Base-by-base conservation (phyloP, 116 monocot genomes). In the Trichopus zeylanicus region DNA sequence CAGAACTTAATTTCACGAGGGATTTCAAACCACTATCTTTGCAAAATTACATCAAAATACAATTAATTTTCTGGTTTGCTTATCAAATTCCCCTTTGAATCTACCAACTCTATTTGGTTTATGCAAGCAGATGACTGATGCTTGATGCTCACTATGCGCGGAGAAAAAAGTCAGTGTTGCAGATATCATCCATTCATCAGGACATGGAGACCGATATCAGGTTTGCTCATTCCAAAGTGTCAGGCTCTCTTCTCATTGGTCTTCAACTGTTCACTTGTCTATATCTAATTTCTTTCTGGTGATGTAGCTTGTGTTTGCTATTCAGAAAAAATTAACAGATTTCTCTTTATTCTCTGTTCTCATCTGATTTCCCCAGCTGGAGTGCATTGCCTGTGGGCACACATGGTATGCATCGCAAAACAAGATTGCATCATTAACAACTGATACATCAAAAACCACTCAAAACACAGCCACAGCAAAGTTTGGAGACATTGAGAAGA, bases 321-420 rank as follows among this genome's bases (percentile, higher is more conserved):
- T n/a, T n/a, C n/a, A n/a, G n/a, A n/a, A n/a, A n/a, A n/a, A n/a
- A n/a, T n/a, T n/a, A n/a, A n/a, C n/a, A n/a, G n/a, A n/a, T n/a
- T n/a, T n/a, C n/a, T n/a, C n/a, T n/a, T n/a, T n/a, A n/a, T n/a
- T n/a, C n/a, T n/a, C n/a, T n/a, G n/a, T n/a, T n/a, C 33, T 1
- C 29, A 51, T 29, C 4, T 42, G n/a, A 47, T 3, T 42, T 20
- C 16, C 62, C 16, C 79, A 93, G 93, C 60, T 93, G 32, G 93
- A 93, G 62, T 93, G 93, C 70, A 73, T 51, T 21, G 67, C 82
- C 10, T 93, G 93, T 27, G 93, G 89, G 0, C 61, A 83, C 68
- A 70, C 59, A 2, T 93, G 93, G 89, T 89, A 77, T 56, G 76
- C 89, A 12, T 56, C 89, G n/a, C 70, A 73, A 56, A 89, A 93